Conservation (phyloP, 202 grass and related monocot genomes). For the Zoysia matrella region DNA sequence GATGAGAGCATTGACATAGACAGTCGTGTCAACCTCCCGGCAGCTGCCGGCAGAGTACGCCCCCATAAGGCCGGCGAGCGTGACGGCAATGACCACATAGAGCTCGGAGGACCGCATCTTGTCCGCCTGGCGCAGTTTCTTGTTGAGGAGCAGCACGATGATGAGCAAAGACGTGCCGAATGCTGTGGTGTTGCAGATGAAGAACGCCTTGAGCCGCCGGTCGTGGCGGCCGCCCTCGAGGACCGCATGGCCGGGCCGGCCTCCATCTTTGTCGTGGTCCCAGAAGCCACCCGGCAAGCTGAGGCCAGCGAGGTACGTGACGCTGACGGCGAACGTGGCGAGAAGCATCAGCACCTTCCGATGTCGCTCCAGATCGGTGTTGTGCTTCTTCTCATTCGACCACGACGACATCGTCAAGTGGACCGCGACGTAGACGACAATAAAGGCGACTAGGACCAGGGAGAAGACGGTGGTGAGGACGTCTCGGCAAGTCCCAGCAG, state of each 20-base stretch:
- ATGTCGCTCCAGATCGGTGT: neutral
- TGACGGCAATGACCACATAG: neutral
- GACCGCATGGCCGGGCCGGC: neutral
- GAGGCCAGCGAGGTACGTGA: constrained; percentile 16
- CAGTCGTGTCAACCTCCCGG: neutral
- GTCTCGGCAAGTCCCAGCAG: neutral
- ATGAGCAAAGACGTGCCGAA: constrained; percentile 26
- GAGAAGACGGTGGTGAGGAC: neutral
- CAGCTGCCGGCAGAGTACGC: neutral
- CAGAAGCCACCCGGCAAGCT: constrained; percentile 38
- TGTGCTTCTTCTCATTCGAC: neutral
- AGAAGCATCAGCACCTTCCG: neutral
- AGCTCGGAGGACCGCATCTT: neutral
- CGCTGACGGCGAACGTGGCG: constrained; percentile 17
- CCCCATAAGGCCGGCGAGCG: neutral
- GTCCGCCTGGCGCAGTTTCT: neutral
- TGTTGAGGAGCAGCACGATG: constrained; percentile 9
- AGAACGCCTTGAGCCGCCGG: constrained; percentile 12
- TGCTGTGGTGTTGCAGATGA: constrained; percentile 35
- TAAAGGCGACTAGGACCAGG: neutral
- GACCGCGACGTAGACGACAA: neutral
- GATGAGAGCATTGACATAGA: neutral
- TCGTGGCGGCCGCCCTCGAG: constrained; percentile 8
- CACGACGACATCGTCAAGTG: neutral
- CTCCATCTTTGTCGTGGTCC: neutral